Evolutionary conservation across 768 basidiomycete species (phyloP).

Genomic region (Candolleomyces eurysporus): DNA sequence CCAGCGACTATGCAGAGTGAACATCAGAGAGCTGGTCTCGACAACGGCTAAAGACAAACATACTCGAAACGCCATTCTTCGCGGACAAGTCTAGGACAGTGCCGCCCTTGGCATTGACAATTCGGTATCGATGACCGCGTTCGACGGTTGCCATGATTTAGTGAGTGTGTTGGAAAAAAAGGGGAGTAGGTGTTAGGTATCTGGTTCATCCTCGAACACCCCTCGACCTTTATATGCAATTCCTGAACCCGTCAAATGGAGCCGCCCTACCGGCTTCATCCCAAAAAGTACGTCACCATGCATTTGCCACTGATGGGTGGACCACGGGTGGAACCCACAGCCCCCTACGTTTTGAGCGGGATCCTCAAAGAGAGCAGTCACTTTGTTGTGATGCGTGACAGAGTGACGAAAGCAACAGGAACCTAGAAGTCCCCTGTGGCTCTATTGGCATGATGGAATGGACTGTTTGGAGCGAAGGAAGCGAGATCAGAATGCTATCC

Average conservation of each 20-base stretch:
- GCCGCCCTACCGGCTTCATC: too few species aligned
- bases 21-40: not conserved
- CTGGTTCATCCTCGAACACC: not conserved
- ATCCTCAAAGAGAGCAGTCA: too few species aligned
- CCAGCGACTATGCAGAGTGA: constrained; percentile 42
- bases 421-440: too few species aligned
- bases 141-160: constrained; percentile 16
- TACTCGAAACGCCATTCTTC: constrained; percentile 44
- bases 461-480: too few species aligned
- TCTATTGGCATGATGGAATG: too few species aligned
- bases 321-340: too few species aligned
- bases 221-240: not conserved
- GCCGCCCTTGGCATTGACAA: constrained; percentile 50
- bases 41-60: constrained; percentile 13
- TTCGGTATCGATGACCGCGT: constrained; percentile 39
- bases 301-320: too few species aligned
- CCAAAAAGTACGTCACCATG: too few species aligned
- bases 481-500: too few species aligned
- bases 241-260: not conserved
- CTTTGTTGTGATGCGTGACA: too few species aligned
- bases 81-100: constrained; percentile 59
- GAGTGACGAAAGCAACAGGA: too few species aligned
- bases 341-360: too few species aligned
- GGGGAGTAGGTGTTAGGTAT: not conserved
- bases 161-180: not conserved